Evolutionary conservation across 2,329 filamentous ascomycete species (phyloP).

Genomic region (Trichoderma atroviride): DNA sequence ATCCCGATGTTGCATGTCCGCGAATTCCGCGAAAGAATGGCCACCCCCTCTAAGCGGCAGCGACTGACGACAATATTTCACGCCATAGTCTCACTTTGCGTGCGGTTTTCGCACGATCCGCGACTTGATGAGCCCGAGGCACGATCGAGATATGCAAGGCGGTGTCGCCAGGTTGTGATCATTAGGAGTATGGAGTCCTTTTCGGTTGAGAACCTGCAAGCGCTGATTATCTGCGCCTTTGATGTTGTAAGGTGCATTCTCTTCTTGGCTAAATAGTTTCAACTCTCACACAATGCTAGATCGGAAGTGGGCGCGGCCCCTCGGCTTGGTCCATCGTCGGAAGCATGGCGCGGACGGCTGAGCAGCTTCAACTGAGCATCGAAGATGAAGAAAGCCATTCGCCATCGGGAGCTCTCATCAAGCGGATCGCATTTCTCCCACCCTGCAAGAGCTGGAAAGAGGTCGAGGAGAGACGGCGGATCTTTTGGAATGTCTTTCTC

Average conservation of each 20-base stretch:
- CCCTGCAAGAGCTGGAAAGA: no score
- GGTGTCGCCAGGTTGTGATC: background rate
- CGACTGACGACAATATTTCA: background rate
- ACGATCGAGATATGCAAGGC: background rate
- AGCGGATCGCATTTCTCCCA: no score
- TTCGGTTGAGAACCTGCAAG: background rate
- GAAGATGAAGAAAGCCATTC: constrained; percentile 3
- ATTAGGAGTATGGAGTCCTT: constrained; percentile 4
- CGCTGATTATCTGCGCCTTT: background rate
- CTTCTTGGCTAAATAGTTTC: no score
- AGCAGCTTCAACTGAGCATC: background rate
- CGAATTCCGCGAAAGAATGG: background rate
- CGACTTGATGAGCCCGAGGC: background rate
- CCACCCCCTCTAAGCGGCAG: background rate
- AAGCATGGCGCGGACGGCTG: background rate
- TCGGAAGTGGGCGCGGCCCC: background rate
- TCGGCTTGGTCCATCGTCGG: background rate
- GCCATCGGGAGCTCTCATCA: no score
- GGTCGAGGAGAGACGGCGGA: background rate
- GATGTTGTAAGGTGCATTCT: background rate
- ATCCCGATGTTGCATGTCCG: background rate
- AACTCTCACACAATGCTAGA: background rate
- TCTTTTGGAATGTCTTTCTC: constrained; percentile 45
- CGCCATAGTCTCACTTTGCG: background rate
- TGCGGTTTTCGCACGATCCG: background rate